These are phyloP conservation scores for Pyrus hybrid DNA, from an alignment of 331 rosid genomes.

Conservation along the genomic window DNA sequence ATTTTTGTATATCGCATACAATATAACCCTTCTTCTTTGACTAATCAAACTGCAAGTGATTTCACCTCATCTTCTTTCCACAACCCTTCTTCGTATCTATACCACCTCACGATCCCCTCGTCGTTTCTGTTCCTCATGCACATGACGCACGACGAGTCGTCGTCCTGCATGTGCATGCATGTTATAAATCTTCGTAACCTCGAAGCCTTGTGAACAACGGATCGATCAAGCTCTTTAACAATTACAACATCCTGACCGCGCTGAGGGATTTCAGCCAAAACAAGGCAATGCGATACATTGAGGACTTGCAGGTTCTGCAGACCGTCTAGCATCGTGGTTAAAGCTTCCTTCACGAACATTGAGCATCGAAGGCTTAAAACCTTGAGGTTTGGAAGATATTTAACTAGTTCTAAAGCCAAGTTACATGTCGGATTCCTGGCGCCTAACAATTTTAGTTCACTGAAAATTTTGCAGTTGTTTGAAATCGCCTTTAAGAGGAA, in stretches of 20 bases:
- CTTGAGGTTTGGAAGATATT: conserved; percentile 39
- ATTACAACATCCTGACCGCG: conserved; percentile 20
- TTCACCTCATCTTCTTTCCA: background rate
- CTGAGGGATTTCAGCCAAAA: conserved; percentile 28
- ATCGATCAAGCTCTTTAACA: conserved; percentile 32
- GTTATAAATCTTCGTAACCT: conserved; percentile 36
- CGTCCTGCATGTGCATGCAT: conserved; percentile 37
- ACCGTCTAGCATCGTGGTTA: conserved; percentile 37
- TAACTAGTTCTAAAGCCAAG: conserved; percentile 32
- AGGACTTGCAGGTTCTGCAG: conserved; percentile 47
- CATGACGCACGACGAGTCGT: conserved; percentile 35
- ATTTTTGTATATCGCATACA: background rate
- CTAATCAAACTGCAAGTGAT: background rate
- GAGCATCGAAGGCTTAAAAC: conserved; percentile 73
- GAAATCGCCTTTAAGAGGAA: conserved; percentile 35
- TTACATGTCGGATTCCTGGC: conserved; percentile 23
- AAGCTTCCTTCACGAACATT: conserved; percentile 29
- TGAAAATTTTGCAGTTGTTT: conserved; percentile 37
- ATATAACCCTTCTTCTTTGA: background rate
- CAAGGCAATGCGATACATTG: conserved; percentile 57
- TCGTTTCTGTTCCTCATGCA: conserved; percentile 54
- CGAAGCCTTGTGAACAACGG: conserved; percentile 42
- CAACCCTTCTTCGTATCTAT: background rate
- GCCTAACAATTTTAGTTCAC: conserved; percentile 62
- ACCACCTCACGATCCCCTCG: conserved; percentile 46